phyloP scores from a whole-genome alignment of 192 early-diverging fungal species.

The Backusella psychrophila region DNA sequence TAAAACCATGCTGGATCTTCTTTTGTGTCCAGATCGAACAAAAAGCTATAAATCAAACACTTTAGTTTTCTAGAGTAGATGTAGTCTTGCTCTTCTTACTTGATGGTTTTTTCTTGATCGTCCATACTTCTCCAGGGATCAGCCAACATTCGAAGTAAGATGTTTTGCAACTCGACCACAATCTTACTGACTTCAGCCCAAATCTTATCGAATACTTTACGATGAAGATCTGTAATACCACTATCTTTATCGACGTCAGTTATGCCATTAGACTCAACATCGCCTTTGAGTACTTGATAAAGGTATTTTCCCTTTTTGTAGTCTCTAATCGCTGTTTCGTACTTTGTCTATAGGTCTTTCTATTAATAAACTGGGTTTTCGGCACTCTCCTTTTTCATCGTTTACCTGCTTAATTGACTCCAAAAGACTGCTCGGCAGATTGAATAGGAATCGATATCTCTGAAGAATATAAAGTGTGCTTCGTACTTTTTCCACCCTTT shows the following conservation, averaged over 20 bases:
- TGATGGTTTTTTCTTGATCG: constrained; percentile 86
- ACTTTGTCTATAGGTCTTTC: constrained; percentile 56
- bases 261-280: not conserved
- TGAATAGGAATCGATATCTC: constrained; percentile 96
- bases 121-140: constrained; percentile 79
- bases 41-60: constrained; percentile 40
- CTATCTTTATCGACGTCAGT: constrained; percentile 7
- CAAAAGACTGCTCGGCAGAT: constrained; percentile 84
- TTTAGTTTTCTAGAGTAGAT: not conserved
- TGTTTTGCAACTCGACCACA: constrained; percentile 67
- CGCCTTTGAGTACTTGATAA: constrained; percentile 52
- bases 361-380: not conserved
- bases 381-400: too few species aligned
- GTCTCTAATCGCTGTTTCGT: constrained; percentile 88
- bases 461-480: constrained; percentile 89
- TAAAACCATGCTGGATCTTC: constrained; percentile 88
- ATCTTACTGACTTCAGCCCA: constrained; percentile 91
- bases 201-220: constrained; percentile 89
- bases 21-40: constrained; percentile 76
- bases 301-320: constrained; percentile 94
- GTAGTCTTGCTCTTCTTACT: constrained; percentile 38
- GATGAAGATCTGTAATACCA: constrained; percentile 36
- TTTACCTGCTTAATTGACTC: constrained; percentile 79
- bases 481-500: constrained; percentile 87
- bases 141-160: constrained; percentile 72